phyloP scores from a whole-genome alignment of 2,329 filamentous ascomycete genomes.

The Thielaviopsis euricoi region DNA sequence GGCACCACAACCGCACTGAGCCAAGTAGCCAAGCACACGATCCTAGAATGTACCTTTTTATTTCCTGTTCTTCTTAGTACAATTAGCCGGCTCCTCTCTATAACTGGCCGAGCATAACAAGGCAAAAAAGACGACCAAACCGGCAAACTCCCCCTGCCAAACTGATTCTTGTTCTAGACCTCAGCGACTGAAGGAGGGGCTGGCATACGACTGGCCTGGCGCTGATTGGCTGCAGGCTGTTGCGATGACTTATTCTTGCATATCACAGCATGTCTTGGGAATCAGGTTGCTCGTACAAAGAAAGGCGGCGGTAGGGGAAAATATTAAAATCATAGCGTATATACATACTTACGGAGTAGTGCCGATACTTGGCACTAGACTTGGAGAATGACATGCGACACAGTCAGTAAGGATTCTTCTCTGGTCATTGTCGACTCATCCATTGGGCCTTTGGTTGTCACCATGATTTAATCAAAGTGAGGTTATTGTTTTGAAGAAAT shows the following conservation, averaged over 20 bases:
- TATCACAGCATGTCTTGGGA: not conserved
- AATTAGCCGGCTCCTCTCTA: not conserved
- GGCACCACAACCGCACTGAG: not conserved
- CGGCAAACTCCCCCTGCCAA: not conserved
- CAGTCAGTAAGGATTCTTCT: not conserved
- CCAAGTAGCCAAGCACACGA: not conserved
- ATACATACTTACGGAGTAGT: not conserved
- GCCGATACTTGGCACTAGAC: not conserved
- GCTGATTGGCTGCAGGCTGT: not conserved
- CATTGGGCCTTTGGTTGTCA: not conserved
- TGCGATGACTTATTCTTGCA: not conserved
- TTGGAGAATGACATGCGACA: not conserved
- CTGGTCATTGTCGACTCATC: too few relatives aligned
- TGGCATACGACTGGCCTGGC: not conserved
- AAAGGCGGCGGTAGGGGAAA: not conserved
- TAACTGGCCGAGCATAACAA: not conserved
- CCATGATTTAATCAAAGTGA: too few relatives aligned
- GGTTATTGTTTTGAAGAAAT: too few relatives aligned
- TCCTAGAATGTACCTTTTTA: not conserved
- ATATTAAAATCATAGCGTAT: not conserved
- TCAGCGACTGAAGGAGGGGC: not conserved
- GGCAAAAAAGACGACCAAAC: not conserved
- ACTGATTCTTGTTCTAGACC: conserved; percentile 5
- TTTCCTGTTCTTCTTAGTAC: not conserved
- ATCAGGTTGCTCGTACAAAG: not conserved